Evolutionary conservation across 345 rosid genomes (phyloP), one percentile per base, ranked within the genome.

Genomic region (Eutrema japonicum): DNA sequence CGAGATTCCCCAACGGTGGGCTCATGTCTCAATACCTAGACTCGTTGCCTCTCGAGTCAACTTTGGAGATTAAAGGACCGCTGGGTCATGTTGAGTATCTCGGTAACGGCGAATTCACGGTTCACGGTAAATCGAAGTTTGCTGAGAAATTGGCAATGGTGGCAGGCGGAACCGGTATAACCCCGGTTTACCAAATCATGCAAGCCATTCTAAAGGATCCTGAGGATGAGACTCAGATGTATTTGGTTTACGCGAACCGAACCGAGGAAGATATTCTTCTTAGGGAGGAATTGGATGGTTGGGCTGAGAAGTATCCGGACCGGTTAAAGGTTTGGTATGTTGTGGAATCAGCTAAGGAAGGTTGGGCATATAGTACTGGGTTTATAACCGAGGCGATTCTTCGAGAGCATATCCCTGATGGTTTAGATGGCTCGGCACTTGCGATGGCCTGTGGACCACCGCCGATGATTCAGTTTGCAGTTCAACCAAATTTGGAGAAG

Each of bases 401-500:
- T 64, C 64, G 96, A 27, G 90, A 84, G 29, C 97, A 87, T 56
- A 29, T 88, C 2, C 96, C 97, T 0, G 80, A 73, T 11, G 96
- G 96, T 22, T 79, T 82, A 8, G 75, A 75, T 2, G 96, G 87
- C 3, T 67, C 83, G 5, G 6, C 77, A 2, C 77, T 91, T 30
- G 99, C 96, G 0, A 71, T 95, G 81, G 87, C 92, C 0, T 95
- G 97, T 52, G 99, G 99, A 9, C 97, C 99, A 3, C 99, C 99
- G 0, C 92, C 96, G 0, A 91, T 95, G 99, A 91, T 94, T 65
- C 95, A 95, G 67, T 95, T 86, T 41, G 92, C 96, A 0, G 87
- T 92, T 71, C 95, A 88, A 67, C 97, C 99, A 0, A 89, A 86
- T 82, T 74, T 95, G 81, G 97, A 91, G 84, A 95, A 91, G 83